Base-by-base conservation (phyloP, 768 basidiomycete genomes). In the Boletales sp. region DNA sequence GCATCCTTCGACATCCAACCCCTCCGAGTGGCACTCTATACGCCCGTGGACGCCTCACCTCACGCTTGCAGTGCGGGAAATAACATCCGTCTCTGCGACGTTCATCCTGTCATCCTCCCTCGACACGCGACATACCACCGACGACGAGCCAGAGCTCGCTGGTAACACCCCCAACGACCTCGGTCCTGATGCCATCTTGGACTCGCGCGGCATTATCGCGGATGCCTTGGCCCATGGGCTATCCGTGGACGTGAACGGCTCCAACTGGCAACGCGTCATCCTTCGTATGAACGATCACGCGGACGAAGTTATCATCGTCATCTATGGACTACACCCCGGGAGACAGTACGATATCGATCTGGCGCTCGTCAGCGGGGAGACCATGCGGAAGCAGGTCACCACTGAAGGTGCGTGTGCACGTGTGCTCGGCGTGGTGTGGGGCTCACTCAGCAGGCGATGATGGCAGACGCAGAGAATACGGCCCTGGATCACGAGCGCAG, bases 301-400 rank as follows among this genome's bases (percentile, higher is more conserved):
- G 0, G 92, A 94, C 56, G 88, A 95, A 61, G 94, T 90, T 0
- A 82, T 94, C 48, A 90, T 97, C 45, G 89, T 95, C 51, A 81
- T 97, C 24, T 94, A 92, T 52, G 91, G 90, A 2, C 75, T 97
- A 40, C 80, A 88, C 73, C 93, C 92, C 4, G 89, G 89, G 2
- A 79, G 89, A 48, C 88, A 90, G 63, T 97, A 97, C 59, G 92
- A 97, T 60, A 84, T 97, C 45, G 89, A 93, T 60, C 72, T 97
- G 11, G 84, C 79, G 2, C 76, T 94, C 24, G 82, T 86, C 5
- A 81, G 82, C 9, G 76, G 76, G 8, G 84, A 82, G 21, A 74
- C 80, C 55, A 71, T 87, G 19, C 73, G 80, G 35, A 77, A 76
- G 47, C 83, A 86, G 59, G 81, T 93, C 52, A 81, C 80, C 0